phyloP scores from a whole-genome alignment of 148 eudicot genomes.

The Camellia lanceoleosa region DNA sequence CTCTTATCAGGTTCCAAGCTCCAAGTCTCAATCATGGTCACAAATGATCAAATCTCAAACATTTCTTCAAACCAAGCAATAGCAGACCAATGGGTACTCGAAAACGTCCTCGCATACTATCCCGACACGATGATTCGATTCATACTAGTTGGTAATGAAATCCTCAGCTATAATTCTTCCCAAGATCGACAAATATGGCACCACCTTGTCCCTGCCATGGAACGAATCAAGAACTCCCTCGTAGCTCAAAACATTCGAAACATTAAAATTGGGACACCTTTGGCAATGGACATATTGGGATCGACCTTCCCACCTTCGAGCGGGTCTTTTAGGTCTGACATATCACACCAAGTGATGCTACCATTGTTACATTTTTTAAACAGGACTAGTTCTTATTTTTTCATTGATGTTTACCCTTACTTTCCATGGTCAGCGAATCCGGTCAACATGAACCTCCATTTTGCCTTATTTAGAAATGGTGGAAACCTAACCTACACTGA shows the following conservation, averaged over 20 bases:
- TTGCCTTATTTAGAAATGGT: conserved; percentile 36
- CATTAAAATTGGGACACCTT: conserved; percentile 71
- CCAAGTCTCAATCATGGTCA: conserved; percentile 62
- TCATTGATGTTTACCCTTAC: conserved; percentile 70
- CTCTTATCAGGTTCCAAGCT: conserved; percentile 48
- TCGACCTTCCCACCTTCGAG: conserved; percentile 70
- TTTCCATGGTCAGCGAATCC: conserved; percentile 66
- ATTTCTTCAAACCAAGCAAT: conserved; percentile 45
- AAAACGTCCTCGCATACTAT: conserved; percentile 57
- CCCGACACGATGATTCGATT: conserved; percentile 61
- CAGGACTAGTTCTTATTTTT: conserved; percentile 45
- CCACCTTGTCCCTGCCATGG: conserved; percentile 67
- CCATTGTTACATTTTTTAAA: conserved; percentile 55
- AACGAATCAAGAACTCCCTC: conserved; percentile 34
- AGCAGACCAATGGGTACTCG: conserved; percentile 58
- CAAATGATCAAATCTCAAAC: conserved; percentile 46
- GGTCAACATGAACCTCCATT: conserved; percentile 41
- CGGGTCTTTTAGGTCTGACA: conserved; percentile 47
- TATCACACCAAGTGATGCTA: conserved; percentile 27
- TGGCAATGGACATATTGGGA: conserved; percentile 76
- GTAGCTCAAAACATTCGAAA: conserved; percentile 36
- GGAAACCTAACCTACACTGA: conserved; percentile 41
- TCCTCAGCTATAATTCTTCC: conserved; percentile 35
- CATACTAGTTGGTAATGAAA: conserved; percentile 78
- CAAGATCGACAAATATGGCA: conserved; percentile 37